Percentiles rank a stretch among this genome's conserved stretches.
These are phyloP conservation scores for Camelina sativa DNA, from an alignment of 345 rosid genomes.

Conservation along the genomic window DNA sequence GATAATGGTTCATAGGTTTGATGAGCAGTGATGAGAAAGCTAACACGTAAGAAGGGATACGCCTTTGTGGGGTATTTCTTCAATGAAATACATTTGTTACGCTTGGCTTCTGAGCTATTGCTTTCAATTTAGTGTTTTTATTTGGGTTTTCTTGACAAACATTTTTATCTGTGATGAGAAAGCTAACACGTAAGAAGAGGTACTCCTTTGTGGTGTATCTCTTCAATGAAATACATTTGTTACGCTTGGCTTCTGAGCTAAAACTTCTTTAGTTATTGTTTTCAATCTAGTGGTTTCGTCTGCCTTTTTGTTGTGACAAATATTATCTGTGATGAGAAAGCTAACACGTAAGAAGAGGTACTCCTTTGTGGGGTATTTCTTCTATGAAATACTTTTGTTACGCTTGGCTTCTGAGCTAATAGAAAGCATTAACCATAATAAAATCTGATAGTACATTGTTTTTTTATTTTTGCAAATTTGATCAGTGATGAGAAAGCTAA, in stretches of 20 bases:
- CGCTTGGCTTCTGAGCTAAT: slow-evolving; percentile 48
- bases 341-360: slow-evolving; percentile 44
- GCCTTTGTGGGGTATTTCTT: slow-evolving; percentile 29
- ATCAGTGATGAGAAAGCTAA: slow-evolving; percentile 49
- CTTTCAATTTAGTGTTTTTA: background rate
- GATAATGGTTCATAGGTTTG: background rate
- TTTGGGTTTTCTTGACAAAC: too few relatives aligned
- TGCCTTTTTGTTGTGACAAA: background rate
- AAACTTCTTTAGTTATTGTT: background rate
- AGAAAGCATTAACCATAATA: background rate
- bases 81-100: slow-evolving; percentile 48
- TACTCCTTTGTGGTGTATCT: slow-evolving; percentile 7
- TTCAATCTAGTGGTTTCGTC: background rate
- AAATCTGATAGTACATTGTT: background rate
- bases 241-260: slow-evolving; percentile 47
- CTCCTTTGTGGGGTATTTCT: slow-evolving; percentile 4
- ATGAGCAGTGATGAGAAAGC: slow-evolving; percentile 27
- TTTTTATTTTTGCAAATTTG: background rate
- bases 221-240: slow-evolving; percentile 49
- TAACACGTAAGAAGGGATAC: slow-evolving; percentile 42
- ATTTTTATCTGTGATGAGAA: slow-evolving; percentile 22
- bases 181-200: slow-evolving; percentile 44
- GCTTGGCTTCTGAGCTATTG: slow-evolving; percentile 43
- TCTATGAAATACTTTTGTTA: too few relatives aligned
- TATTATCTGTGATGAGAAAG: slow-evolving; percentile 31